A percentile compares a stretch with the other conserved stretches of the same genome.
These are phyloP conservation scores for Penicillium herquei DNA, from an alignment of 495 filamentous ascomycete species.

Conservation along the genomic window DNA sequence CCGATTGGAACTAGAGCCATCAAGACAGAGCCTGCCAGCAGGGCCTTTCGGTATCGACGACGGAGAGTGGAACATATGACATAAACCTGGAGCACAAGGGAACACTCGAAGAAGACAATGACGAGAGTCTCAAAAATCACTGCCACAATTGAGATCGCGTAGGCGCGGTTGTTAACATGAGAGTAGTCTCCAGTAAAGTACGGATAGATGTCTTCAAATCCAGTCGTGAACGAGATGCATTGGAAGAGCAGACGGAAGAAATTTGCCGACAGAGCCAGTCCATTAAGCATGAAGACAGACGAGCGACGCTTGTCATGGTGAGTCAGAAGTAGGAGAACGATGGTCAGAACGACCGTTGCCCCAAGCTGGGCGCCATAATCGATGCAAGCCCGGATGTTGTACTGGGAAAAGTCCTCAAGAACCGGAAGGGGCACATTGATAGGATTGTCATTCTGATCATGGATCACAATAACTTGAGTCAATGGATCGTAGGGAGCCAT, in stretches of 20 bases:
- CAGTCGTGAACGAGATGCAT: constrained; percentile 55
- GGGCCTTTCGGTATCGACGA: constrained; percentile 35
- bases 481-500: constrained; percentile 42
- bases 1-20: constrained; percentile 57
- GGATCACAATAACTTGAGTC: constrained; percentile 57
- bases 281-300: constrained; percentile 62
- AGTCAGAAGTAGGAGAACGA: constrained; percentile 64
- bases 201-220: constrained; percentile 58
- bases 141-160: constrained; percentile 50
- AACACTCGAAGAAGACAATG: constrained; percentile 58
- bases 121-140: constrained; percentile 57
- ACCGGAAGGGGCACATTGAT: constrained; percentile 49
- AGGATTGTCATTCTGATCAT: constrained; percentile 46
- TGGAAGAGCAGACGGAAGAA: constrained; percentile 59
- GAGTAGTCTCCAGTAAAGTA: constrained; percentile 57
- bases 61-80: constrained; percentile 56
- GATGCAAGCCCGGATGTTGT: constrained; percentile 57
- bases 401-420: constrained; percentile 48
- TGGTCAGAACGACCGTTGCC: constrained; percentile 64
- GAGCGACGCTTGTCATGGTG: constrained; percentile 59
- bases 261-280: constrained; percentile 58
- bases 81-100: constrained; percentile 71
- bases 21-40: constrained; percentile 48
- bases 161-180: constrained; percentile 45
- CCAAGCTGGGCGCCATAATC: constrained; percentile 74